phyloP scores from a whole-genome alignment of 1,284 basidiomycete genomes.

The Ustilago vetiveriae region DNA sequence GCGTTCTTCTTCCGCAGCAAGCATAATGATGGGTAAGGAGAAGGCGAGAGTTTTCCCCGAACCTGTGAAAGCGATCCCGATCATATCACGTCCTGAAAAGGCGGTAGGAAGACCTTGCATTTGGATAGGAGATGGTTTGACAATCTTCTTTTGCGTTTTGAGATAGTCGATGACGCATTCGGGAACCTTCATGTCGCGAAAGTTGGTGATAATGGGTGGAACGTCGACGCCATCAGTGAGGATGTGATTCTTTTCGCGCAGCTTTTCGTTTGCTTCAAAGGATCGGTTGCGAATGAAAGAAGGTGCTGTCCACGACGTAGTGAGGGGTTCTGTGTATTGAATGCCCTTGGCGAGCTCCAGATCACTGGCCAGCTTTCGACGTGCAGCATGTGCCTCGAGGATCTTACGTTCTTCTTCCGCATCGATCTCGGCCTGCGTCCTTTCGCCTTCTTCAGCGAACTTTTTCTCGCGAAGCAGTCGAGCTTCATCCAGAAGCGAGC shows the following conservation, averaged over 20 bases:
- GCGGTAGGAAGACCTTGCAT: constrained; percentile 95
- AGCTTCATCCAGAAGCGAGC: constrained; percentile 60
- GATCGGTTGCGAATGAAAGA: constrained; percentile 79
- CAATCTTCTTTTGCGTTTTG: constrained; percentile 80
- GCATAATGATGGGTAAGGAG: constrained; percentile 73
- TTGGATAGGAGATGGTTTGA: constrained; percentile 91
- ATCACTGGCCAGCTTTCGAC: constrained; percentile 88
- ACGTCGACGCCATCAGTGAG: constrained; percentile 88
- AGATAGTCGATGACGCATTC: constrained; percentile 82
- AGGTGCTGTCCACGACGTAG: constrained; percentile 89
- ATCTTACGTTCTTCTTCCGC: constrained; percentile 90
- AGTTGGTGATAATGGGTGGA: constrained; percentile 93
- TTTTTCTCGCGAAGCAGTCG: constrained; percentile 79
- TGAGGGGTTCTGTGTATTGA: constrained; percentile 84
- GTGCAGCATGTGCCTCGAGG: constrained; percentile 86
- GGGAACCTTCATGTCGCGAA: constrained; percentile 97
- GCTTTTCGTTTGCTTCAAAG: constrained; percentile 76
- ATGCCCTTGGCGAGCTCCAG: constrained; percentile 93
- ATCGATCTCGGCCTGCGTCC: constrained; percentile 79
- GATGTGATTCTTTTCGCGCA: constrained; percentile 91
- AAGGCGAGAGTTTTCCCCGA: constrained; percentile 70
- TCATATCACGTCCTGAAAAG: constrained; percentile 69
- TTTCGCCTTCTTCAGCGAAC: constrained; percentile 72
- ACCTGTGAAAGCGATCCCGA: constrained; percentile 70
- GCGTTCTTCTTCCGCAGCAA: constrained; percentile 79